A percentile compares a stretch with the other conserved stretches of the same genome.
Evolutionary conservation across 306 rosid genomes (phyloP).

Genomic region (Quercus agrifolia): DNA sequence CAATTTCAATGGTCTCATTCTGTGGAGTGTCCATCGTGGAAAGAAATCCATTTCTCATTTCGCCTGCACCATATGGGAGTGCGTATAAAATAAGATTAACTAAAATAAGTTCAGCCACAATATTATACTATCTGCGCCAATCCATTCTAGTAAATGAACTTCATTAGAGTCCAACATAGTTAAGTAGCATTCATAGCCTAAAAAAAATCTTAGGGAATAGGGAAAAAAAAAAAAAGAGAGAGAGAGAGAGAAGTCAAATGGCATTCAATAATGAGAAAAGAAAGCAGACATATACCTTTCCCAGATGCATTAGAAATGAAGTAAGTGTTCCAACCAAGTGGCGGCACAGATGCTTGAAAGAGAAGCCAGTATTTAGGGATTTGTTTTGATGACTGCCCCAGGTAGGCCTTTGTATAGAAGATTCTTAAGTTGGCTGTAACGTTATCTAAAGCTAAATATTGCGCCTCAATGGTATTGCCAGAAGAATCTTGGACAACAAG

Average conservation of each 20-base stretch:
- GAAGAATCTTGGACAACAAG: conserved; percentile 71
- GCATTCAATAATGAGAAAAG: neutral
- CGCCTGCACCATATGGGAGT: conserved; percentile 39
- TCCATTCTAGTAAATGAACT: neutral
- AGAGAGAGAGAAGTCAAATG: neutral
- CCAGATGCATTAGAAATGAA: conserved; percentile 54
- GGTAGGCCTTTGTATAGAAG: conserved; percentile 65
- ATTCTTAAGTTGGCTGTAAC: conserved; percentile 57
- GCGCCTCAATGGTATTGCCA: conserved; percentile 55
- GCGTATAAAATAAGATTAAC: neutral
- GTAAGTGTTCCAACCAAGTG: conserved; percentile 90
- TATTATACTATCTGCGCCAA: neutral
- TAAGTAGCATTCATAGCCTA: neutral
- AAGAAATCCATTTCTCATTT: conserved; percentile 19
- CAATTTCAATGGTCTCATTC: conserved; percentile 49
- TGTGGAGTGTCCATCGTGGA: conserved; percentile 18
- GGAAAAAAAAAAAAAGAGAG: no score
- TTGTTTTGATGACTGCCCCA: conserved; percentile 49
- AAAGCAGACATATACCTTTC: conserved; percentile 35
- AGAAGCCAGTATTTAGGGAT: conserved; percentile 80
- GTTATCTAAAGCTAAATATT: conserved; percentile 53
- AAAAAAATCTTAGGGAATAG: neutral
- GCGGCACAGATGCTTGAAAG: conserved; percentile 72
- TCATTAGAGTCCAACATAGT: neutral
- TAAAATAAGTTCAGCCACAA: neutral